Base-by-base conservation (phyloP, 176 grass and related monocot species). In the Melocanna baccifera region DNA sequence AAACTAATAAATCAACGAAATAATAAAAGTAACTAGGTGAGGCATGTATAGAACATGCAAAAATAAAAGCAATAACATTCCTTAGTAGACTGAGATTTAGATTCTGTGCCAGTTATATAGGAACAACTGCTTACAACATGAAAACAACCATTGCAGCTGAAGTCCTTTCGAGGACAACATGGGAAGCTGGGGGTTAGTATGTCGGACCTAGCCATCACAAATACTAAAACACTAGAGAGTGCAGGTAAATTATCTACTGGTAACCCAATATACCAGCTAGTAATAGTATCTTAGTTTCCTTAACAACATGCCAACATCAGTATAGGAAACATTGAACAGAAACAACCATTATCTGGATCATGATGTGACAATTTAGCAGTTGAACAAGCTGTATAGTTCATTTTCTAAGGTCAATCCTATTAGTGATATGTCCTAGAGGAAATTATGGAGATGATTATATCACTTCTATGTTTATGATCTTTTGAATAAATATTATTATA, bases 31-130 rank as follows among this genome's bases (percentile, higher is more conserved):
- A 56, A 36, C 25, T 56, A 30, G 62, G 25, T n/a, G 41, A 63
- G 32, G 47, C 53, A 67, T 18, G 16, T 39, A 42, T 55, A 77
- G 61, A 48, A 80, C 6, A 43, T 9, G 51, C 45, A 80, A 20
- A 84, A 58, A 87, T 48, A 68, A 70, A 70, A 59, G 63, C 22
- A 89, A 57, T 22, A 69, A 41, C 43, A 63, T 18, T 69, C 19
- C 29, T 69, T 25, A 4, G 6, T 36, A 72, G 45, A 4, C 52
- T 9, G 41, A 84, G 25, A 75, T 58, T 59, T 81, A 55, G 51
- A 34, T 30, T 32, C 4, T 59, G 22, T 51, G 9, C 2, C 29
- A 26, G 19, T 48, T 18, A 45, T 39, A 36, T 15, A 83, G 43
- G 20, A 61, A 78, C 22, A 72, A 63, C 34, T 72, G 29, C 42